Conservation (phyloP, 139 green algal species). For the Chlamydomonas sphaeroides region DNA sequence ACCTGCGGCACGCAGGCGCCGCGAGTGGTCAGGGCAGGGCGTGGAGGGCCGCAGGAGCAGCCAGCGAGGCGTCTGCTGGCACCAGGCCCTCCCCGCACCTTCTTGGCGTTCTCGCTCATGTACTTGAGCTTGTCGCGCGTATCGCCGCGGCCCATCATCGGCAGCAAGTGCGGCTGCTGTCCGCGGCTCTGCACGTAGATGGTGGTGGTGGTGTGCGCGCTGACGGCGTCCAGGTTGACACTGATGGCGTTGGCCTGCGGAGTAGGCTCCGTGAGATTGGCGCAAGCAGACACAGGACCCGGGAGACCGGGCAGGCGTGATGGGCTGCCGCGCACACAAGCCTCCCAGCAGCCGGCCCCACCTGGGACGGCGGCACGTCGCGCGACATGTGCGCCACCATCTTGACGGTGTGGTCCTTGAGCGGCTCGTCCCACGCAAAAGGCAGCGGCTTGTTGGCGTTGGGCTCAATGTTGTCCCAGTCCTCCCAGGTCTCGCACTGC, state of each 20-base stretch:
- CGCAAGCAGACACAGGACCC: background rate
- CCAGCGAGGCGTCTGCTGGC: too few relatives aligned
- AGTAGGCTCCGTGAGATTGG: too few relatives aligned
- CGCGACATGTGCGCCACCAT: slow-evolving; percentile 1
- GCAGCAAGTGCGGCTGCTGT: background rate
- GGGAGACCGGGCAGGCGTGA: too few relatives aligned
- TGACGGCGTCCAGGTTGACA: slow-evolving; percentile 14
- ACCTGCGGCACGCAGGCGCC: slow-evolving; percentile 53
- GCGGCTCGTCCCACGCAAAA: slow-evolving; percentile 90
- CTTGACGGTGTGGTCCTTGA: slow-evolving; percentile 7
- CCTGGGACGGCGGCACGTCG: background rate
- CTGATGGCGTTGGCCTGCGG: slow-evolving; percentile 11
- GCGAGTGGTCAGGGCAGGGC: too few relatives aligned
- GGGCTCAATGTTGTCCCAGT: slow-evolving; percentile 38
- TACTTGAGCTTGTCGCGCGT: slow-evolving; percentile 20
- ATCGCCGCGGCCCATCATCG: background rate
- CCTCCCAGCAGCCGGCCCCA: too few relatives aligned
- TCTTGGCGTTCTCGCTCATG: slow-evolving; percentile 33
- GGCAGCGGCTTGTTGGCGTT: slow-evolving; percentile 54
- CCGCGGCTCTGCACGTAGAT: slow-evolving; percentile 26
- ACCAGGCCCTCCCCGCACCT: background rate
- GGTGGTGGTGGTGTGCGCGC: background rate
- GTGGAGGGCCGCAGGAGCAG: too few relatives aligned
- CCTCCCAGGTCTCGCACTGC: slow-evolving; percentile 24
- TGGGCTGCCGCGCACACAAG: too few relatives aligned